phyloP scores from a whole-genome alignment of 2,329 filamentous ascomycete species.

The Stachybotrys elegans region DNA sequence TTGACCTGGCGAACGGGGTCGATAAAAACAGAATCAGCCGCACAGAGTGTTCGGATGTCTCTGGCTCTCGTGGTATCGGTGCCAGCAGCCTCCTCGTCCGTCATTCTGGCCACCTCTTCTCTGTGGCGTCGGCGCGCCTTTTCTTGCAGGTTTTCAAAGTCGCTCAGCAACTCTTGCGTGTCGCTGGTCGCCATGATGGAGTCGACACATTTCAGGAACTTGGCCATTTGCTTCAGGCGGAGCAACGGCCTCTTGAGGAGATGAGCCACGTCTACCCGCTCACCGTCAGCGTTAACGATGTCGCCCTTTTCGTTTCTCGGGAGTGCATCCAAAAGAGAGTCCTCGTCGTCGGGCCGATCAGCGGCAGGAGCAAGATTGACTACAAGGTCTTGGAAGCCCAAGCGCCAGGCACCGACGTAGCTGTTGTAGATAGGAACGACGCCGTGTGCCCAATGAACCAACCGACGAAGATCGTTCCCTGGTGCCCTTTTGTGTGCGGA shows the following conservation, averaged over 20 bases:
- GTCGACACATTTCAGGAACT: constrained; percentile 69
- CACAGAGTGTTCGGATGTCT: constrained; percentile 71
- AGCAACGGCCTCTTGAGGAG: constrained; percentile 85
- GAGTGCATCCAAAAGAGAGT: constrained; percentile 54
- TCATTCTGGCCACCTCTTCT: constrained; percentile 64
- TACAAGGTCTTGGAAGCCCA: constrained; percentile 91
- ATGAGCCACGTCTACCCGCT: constrained; percentile 90
- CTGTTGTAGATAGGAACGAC: constrained; percentile 75
- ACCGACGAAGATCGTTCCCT: constrained; percentile 61
- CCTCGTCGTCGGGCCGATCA: constrained; percentile 48
- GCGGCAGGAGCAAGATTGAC: constrained; percentile 79
- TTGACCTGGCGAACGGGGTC: constrained; percentile 77
- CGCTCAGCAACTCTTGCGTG: constrained; percentile 32
- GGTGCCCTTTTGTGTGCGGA: constrained; percentile 77
- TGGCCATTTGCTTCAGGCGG: constrained; percentile 80
- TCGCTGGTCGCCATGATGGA: constrained; percentile 45
- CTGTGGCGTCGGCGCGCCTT: constrained; percentile 63
- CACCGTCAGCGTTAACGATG: constrained; percentile 68
- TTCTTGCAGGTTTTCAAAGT: constrained; percentile 68
- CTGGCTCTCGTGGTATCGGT: constrained; percentile 79
- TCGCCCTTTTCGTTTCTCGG: constrained; percentile 61
- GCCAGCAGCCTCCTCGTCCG: constrained; percentile 79
- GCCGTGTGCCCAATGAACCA: constrained; percentile 77
- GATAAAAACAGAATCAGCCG: constrained; percentile 65
- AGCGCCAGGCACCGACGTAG: constrained; percentile 82